Evolutionary conservation across 768 basidiomycete genomes (phyloP).

Genomic region (Tremella fuciformis): DNA sequence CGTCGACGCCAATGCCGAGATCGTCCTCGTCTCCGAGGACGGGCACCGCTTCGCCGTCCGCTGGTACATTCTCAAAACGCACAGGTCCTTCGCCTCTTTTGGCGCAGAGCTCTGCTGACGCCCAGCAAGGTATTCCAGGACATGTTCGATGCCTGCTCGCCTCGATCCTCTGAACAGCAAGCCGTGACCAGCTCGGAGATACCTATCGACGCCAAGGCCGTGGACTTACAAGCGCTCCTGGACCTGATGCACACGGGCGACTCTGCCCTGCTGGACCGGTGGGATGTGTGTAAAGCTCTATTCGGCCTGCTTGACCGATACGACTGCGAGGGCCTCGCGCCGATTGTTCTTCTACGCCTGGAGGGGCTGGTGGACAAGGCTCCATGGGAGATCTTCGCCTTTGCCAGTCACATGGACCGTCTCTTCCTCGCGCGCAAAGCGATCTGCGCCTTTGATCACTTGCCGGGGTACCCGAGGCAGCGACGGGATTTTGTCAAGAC

Average conservation of each 20-base stretch:
- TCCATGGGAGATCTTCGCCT: constrained; percentile 15
- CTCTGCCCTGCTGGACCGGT: neutral
- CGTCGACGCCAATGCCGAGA: constrained; percentile 19
- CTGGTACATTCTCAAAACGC: constrained; percentile 16
- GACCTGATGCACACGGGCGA: neutral
- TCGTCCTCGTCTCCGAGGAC: constrained; percentile 15
- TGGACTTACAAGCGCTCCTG: neutral
- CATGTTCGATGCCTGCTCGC: neutral
- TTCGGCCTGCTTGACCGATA: neutral
- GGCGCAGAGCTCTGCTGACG: neutral
- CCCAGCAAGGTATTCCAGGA: neutral
- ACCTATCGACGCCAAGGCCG: neutral
- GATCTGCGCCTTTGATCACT: constrained; percentile 2
- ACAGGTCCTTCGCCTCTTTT: constrained; percentile 15
- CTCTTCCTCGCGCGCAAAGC: neutral
- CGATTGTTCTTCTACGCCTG: neutral
- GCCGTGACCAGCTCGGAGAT: neutral
- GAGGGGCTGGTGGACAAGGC: neutral
- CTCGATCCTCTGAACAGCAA: neutral
- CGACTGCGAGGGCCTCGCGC: neutral
- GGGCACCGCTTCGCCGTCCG: constrained; percentile 17
- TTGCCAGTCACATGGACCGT: neutral
- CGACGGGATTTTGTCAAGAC: neutral
- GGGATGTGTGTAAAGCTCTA: neutral
- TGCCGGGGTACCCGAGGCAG: too few relatives aligned